phyloP scores from a whole-genome alignment of 2,329 filamentous ascomycete genomes.

The Phialophora tarda region DNA sequence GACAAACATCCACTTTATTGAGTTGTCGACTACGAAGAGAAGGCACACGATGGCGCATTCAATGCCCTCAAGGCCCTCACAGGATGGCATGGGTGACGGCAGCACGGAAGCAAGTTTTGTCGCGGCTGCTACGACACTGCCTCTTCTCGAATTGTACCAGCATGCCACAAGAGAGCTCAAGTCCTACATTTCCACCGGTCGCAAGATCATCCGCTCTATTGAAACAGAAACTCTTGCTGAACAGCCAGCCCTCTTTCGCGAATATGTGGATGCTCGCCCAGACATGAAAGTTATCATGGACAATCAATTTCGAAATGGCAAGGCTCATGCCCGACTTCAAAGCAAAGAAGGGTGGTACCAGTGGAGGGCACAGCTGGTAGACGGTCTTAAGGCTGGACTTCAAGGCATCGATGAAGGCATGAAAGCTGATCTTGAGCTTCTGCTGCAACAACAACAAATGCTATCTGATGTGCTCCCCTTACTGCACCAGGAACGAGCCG shows the following conservation, averaged over 20 bases:
- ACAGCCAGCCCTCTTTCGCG: slow-evolving; percentile 87
- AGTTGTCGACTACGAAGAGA: slow-evolving; percentile 93
- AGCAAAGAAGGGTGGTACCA: slow-evolving; percentile 99
- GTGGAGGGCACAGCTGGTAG: slow-evolving; percentile 88
- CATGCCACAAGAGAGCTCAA: slow-evolving; percentile 89
- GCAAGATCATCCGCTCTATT: slow-evolving; percentile 86
- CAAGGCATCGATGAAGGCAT: slow-evolving; percentile 77
- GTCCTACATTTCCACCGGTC: slow-evolving; percentile 92
- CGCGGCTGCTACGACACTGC: slow-evolving; percentile 86
- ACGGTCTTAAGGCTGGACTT: slow-evolving; percentile 81
- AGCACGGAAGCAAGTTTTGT: slow-evolving; percentile 52
- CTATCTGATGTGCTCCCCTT: slow-evolving; percentile 71
- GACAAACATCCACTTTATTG: slow-evolving; percentile 98
- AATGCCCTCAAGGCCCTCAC: slow-evolving; percentile 16
- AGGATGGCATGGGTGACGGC: slow-evolving; percentile 19
- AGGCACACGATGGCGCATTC: slow-evolving; percentile 70
- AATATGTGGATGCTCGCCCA: slow-evolving; percentile 84
- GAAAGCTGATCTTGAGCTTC: slow-evolving; percentile 69
- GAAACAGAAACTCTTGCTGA: slow-evolving; percentile 87
- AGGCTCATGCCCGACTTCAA: slow-evolving; percentile 83
- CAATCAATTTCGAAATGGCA: slow-evolving; percentile 96
- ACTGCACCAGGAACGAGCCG: slow-evolving; percentile 65
- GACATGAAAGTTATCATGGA: slow-evolving; percentile 89
- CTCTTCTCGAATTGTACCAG: slow-evolving; percentile 92
- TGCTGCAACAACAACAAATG: slow-evolving; percentile 71